Evolutionary conservation across 176 grass and related monocot species (phyloP).

Genomic region (Carex littledalei): DNA sequence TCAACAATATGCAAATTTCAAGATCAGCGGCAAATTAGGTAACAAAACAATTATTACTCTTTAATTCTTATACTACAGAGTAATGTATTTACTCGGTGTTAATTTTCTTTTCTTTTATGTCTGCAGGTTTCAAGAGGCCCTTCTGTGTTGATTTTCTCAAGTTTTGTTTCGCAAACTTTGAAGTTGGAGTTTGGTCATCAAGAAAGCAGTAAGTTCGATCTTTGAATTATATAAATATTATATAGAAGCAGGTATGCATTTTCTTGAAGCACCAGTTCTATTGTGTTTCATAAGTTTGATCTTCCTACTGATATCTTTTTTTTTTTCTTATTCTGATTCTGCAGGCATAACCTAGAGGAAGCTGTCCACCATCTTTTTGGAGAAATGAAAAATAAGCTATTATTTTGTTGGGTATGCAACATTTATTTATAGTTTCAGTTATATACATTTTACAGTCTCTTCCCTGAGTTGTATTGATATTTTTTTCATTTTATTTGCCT

Average conservation of each 20-base stretch:
- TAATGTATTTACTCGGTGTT: background rate
- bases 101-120: background rate
- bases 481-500: conserved; percentile 8
- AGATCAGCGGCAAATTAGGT: conserved; percentile 68
- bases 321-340: conserved; percentile 18
- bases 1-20: conserved; percentile 45
- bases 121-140: conserved; percentile 64
- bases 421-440: background rate
- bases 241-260: background rate
- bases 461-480: conserved; percentile 14
- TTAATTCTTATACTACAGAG: conserved; percentile 21
- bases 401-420: conserved; percentile 81
- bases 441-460: background rate
- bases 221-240: background rate
- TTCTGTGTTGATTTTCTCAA: conserved; percentile 61
- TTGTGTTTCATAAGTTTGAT: background rate
- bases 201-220: conserved; percentile 36
- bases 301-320: background rate
- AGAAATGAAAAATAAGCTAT: conserved; percentile 43
- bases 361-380: conserved; percentile 55
- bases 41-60: conserved; percentile 26
- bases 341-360: conserved; percentile 54
- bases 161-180: conserved; percentile 60
- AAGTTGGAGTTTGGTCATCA: conserved; percentile 76
- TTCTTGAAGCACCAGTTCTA: background rate